These are phyloP conservation scores for Peronospora farinosa DNA, from an alignment of 352 stramenopile genomes.

Conservation along the genomic window DNA sequence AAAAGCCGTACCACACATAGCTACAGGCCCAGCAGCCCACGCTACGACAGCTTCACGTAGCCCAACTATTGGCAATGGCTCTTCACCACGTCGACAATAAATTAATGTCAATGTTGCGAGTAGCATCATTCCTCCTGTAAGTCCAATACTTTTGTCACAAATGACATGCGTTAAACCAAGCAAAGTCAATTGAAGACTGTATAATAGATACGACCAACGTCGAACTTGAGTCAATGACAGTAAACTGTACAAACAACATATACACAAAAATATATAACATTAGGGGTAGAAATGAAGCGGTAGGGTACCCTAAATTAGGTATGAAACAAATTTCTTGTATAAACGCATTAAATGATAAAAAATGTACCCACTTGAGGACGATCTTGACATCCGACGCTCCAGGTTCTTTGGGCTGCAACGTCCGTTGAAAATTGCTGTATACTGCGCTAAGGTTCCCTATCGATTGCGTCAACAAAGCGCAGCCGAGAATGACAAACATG, in stretches of 20 bases:
- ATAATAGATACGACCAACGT: slow-evolving; percentile 61
- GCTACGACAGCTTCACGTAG: slow-evolving; percentile 49
- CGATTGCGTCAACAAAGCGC: slow-evolving; percentile 60
- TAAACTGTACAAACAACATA: slow-evolving; percentile 31
- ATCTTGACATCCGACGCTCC: slow-evolving; percentile 31
- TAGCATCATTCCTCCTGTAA: slow-evolving; percentile 24
- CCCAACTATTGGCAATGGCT: slow-evolving; percentile 36
- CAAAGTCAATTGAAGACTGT: slow-evolving; percentile 36
- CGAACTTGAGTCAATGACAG: slow-evolving; percentile 66
- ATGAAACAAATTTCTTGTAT: background rate
- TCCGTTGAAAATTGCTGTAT: slow-evolving; percentile 67
- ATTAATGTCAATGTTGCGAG: slow-evolving; percentile 41
- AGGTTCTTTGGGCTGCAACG: slow-evolving; percentile 42
- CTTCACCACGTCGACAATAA: slow-evolving; percentile 44
- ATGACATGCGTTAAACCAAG: slow-evolving; percentile 35
- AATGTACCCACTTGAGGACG: slow-evolving; percentile 53
- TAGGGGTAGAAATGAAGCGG: no score
- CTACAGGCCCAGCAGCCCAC: slow-evolving; percentile 41
- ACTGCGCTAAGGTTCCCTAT: slow-evolving; percentile 64
- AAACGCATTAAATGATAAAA: background rate
- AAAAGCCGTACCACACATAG: slow-evolving; percentile 46
- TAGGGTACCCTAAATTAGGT: background rate
- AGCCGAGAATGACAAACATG: slow-evolving; percentile 26
- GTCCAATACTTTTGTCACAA: slow-evolving; percentile 31
- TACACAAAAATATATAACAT: slow-evolving; percentile 6